A percentile compares a stretch with the other conserved stretches of the same genome.
Evolutionary conservation across 768 basidiomycete species (phyloP).

Genomic region (Dentipellis sp.): DNA sequence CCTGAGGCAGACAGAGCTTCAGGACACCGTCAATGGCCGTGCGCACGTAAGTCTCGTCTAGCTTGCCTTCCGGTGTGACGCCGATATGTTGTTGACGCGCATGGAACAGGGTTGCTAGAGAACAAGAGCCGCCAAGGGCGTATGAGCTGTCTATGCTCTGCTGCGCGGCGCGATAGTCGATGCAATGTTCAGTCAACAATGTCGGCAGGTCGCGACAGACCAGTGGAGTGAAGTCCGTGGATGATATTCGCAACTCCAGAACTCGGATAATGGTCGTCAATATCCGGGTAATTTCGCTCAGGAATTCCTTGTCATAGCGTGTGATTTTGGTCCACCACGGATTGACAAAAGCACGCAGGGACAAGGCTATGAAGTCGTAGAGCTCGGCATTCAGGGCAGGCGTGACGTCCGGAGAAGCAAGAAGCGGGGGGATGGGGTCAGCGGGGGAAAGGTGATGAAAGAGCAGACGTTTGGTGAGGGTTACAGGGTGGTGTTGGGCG

Average conservation of each 20-base stretch:
- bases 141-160: constrained; percentile 61
- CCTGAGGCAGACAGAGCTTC: constrained; percentile 58
- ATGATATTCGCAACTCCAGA: constrained; percentile 48
- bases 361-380: constrained; percentile 75
- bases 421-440: constrained; percentile 42
- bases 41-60: constrained; percentile 72
- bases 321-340: constrained; percentile 85
- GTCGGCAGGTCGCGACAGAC: constrained; percentile 54
- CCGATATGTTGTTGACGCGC: constrained; percentile 82
- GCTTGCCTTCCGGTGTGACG: constrained; percentile 48
- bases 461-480: constrained; percentile 39
- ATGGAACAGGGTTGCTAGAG: constrained; percentile 65
- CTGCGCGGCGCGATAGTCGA: constrained; percentile 64
- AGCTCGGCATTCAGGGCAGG: constrained; percentile 58
- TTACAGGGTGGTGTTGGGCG: background rate
- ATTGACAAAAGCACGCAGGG: constrained; percentile 67
- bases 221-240: constrained; percentile 50
- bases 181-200: constrained; percentile 66
- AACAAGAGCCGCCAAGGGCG: constrained; percentile 53
- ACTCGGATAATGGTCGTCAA: constrained; percentile 47
- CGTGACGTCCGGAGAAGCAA: constrained; percentile 32
- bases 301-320: constrained; percentile 74
- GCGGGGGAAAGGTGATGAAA: constrained; percentile 43
- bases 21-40: constrained; percentile 74
- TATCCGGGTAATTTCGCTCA: constrained; percentile 59